Percentiles rank a stretch among this genome's conserved stretches.
Conservation (phyloP, 768 basidiomycete genomes). For the Austroboletus eburneus region DNA sequence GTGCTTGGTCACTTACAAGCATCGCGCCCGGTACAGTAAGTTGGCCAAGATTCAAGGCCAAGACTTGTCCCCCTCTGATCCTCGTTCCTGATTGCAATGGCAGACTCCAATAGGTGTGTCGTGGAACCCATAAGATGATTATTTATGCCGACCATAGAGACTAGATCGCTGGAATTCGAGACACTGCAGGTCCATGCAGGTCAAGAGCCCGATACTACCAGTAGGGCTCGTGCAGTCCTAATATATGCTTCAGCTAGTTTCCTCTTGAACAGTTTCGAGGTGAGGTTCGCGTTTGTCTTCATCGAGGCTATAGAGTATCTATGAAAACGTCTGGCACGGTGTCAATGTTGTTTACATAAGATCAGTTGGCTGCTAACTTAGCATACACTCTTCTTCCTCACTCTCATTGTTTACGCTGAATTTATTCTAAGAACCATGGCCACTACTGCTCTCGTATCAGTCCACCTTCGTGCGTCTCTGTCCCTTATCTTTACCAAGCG, state of each 20-base stretch:
- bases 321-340: constrained; percentile 37
- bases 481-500: too few relatives aligned
- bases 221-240: constrained; percentile 58
- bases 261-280: constrained; percentile 53
- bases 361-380: constrained; percentile 12
- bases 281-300: constrained; percentile 13
- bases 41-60: too few relatives aligned
- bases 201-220: constrained; percentile 46
- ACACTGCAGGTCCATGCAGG: constrained; percentile 64
- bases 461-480: constrained; percentile 46
- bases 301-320: constrained; percentile 3
- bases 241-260: constrained; percentile 58
- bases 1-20: too few relatives aligned
- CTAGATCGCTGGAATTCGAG: constrained; percentile 52
- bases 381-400: neutral
- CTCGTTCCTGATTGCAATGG: too few relatives aligned
- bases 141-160: too few relatives aligned
- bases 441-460: constrained; percentile 53
- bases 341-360: constrained; percentile 50
- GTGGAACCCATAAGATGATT: too few relatives aligned
- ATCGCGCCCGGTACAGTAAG: too few relatives aligned
- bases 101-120: too few relatives aligned
- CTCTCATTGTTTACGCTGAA: neutral
- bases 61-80: too few relatives aligned
- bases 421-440: constrained; percentile 34